Percentiles rank a stretch among this genome's conserved stretches.
Evolutionary conservation across 2,329 filamentous ascomycete genomes (phyloP).

Genomic region (Alternaria brassicae): DNA sequence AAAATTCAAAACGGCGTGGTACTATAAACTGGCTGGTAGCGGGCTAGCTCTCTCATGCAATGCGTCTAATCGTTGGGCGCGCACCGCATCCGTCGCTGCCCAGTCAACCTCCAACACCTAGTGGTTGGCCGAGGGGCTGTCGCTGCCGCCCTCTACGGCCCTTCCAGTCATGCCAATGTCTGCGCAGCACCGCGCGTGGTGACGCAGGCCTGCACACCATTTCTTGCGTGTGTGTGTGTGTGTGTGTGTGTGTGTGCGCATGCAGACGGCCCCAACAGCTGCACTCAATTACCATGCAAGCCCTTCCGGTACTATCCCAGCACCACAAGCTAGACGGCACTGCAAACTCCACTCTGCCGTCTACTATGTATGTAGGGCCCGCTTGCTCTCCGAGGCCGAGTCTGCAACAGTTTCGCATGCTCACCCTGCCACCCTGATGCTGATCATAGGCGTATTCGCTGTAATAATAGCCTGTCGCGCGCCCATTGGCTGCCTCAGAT

Average conservation of each 20-base stretch:
- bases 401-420: constrained; percentile 9
- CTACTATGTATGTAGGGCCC: too few relatives aligned
- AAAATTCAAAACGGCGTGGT: constrained; percentile 35
- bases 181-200: constrained; percentile 1
- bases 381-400: constrained; percentile 12
- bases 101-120: constrained; percentile 11
- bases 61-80: constrained; percentile 38
- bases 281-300: not conserved
- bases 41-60: constrained; percentile 29
- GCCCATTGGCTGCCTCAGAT: constrained; percentile 22
- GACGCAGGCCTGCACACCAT: constrained; percentile 17
- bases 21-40: constrained; percentile 22
- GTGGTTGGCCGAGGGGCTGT: constrained; percentile 6
- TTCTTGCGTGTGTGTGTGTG: constrained; percentile 2
- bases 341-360: not conserved
- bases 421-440: constrained; percentile 10
- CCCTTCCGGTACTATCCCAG: not conserved
- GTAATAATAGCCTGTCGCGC: constrained; percentile 13
- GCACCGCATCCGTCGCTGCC: constrained; percentile 21
- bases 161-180: not conserved
- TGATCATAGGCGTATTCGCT: constrained; percentile 6
- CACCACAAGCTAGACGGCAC: not conserved
- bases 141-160: constrained; percentile 5
- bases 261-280: constrained; percentile 10
- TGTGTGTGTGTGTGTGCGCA: constrained; percentile 6